Base-by-base conservation (phyloP, 2,329 filamentous ascomycete genomes). In the Diaporthe capsici region DNA sequence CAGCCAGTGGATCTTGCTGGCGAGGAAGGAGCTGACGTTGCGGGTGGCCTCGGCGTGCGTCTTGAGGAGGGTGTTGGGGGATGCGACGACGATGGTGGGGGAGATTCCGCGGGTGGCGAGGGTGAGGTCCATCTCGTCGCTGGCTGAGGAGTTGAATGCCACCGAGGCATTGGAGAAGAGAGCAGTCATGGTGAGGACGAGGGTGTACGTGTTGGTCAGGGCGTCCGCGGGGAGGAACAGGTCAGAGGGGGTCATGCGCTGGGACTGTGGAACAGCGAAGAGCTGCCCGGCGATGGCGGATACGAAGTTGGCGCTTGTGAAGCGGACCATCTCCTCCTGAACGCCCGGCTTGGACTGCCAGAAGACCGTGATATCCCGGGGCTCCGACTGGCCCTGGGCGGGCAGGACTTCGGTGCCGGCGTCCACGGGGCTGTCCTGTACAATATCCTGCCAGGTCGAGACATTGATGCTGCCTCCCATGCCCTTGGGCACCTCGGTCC, bases 381-480 rank as follows among this genome's bases (percentile, higher is more conserved):
- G 85, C 55, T 87, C 84, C 34, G 84, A 82, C 75, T 89, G 90
- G 34, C 88, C 89, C 55, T 92, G 90, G 70, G 90, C 84, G 13
- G 89, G 84, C 1, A 94, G 94, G 17, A 98, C 87, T 28, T 94
- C 90, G 10, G 86, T 86, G 57, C 89, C 90, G 51, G 90, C 88
- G 72, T 86, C 87, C 39, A 87, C 85, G 25, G 92, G 90, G 78
- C 89, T 88, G 77, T 97, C 94, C 78, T 93, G 91, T 37, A 98
- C 86, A 72, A 98, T 90, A 76, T 98, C 94, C 81, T 98, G 94
- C 96, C 96, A 99, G 20, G 96, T 97, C n/a, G 92, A 91, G 22
- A 98, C 94, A 74, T 94, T 94, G 76, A 98, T 88, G 77, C 89
- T 92, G 75, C 93, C 91, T 22, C 93, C 93, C 74, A 93, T 92